These are phyloP conservation scores for Sistotremastrum niveocremeum DNA, from an alignment of 768 basidiomycete species.

Conservation along the genomic window DNA sequence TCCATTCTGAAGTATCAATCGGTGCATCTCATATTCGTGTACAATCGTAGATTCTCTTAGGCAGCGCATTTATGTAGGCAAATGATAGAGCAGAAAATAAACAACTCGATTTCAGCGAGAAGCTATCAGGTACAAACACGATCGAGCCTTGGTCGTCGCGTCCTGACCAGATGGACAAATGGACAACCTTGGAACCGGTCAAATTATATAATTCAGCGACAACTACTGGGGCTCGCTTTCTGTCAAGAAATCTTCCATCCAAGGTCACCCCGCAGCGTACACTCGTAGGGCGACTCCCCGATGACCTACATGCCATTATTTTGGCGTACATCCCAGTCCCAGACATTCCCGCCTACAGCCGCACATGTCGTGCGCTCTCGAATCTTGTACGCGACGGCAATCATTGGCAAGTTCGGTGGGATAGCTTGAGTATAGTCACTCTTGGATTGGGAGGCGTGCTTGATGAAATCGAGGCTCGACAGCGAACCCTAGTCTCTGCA, in stretches of 20 bases:
- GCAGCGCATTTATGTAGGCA: no score
- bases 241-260: slow-evolving; percentile 12
- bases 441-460: slow-evolving; percentile 33
- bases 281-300: slow-evolving; percentile 67
- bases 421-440: slow-evolving; percentile 37
- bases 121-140: no score
- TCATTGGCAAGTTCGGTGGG: slow-evolving; percentile 69
- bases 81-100: no score
- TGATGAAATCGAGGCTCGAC: slow-evolving; percentile 42
- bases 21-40: no score
- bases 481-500: slow-evolving; percentile 23
- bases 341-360: slow-evolving; percentile 67
- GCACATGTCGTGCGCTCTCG: slow-evolving; percentile 49
- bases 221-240: slow-evolving; percentile 18
- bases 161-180: slow-evolving; percentile 55
- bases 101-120: no score
- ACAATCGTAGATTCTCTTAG: no score
- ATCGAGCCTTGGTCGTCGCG: no score
- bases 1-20: no score
- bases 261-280: slow-evolving; percentile 9
- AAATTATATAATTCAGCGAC: slow-evolving; percentile 31
- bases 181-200: slow-evolving; percentile 70
- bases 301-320: slow-evolving; percentile 61
- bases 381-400: slow-evolving; percentile 54
- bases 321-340: slow-evolving; percentile 63